Percentiles rank a stretch among this genome's conserved stretches.
Conservation (phyloP, 345 rosid species). For the Dovyalis caffra region DNA sequence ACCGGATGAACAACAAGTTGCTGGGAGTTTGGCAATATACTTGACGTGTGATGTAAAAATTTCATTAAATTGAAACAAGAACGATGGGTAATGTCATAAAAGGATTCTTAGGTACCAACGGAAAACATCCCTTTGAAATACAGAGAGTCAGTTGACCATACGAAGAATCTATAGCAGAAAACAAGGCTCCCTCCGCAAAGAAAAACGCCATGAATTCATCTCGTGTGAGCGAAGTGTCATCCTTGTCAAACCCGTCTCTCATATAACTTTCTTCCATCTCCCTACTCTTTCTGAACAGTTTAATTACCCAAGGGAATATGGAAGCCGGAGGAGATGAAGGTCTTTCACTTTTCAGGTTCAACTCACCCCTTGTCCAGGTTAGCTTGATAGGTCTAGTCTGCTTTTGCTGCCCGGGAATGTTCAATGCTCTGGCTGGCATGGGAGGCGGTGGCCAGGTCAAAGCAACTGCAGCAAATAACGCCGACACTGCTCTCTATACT, state of each 20-base stretch:
- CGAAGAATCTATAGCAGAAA: neutral
- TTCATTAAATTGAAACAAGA: neutral
- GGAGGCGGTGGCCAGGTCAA: constrained; percentile 82
- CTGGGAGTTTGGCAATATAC: neutral
- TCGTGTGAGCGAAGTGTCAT: no score
- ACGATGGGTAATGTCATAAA: neutral
- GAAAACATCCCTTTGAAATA: neutral
- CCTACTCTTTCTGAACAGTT: no score
- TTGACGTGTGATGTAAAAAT: no score
- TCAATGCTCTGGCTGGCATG: constrained; percentile 84
- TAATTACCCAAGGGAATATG: no score
- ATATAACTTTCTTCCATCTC: no score
- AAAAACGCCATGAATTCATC: no score
- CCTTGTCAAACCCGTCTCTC: no score
- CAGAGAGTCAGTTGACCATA: no score
- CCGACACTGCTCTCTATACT: constrained; percentile 58
- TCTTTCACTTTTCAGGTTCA: constrained; percentile 42
- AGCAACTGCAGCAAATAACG: constrained; percentile 69
- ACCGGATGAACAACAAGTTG: neutral
- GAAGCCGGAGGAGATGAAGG: no score
- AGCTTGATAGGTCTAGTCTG: constrained; percentile 67
- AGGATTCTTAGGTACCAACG: neutral
- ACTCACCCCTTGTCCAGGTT: constrained; percentile 69
- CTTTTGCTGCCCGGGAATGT: constrained; percentile 85
- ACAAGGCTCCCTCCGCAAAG: neutral